Evolutionary conservation across 1,284 basidiomycete species (phyloP), one percentile per base, ranked within the genome.

Genomic region (Coniferiporia weirii): DNA sequence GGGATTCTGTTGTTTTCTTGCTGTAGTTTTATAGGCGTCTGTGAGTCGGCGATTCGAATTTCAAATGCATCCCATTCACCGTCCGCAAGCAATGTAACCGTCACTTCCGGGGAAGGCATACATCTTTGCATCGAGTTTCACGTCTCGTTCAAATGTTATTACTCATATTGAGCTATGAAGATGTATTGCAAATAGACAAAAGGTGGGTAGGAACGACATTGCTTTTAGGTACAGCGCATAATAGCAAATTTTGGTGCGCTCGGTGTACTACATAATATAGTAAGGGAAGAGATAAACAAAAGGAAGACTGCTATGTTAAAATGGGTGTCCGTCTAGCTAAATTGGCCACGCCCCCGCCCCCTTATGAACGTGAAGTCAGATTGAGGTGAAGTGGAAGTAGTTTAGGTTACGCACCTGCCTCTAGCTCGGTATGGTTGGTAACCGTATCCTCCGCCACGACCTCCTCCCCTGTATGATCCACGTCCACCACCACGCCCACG

Each of bases 341-440:
- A 66, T 50, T 57, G 66, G 10, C 67, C 67, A 32, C 66, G 64
- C 15, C 65, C 67, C 34, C 67, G 65, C n/a, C 65, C 65, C 54
- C 67, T 66, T 38, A n/a, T 56, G 13, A 12, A 13, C 55, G 54
- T 27, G n/a, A 4, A 57, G 44, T 36, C 43, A 46, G 20, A 35
- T 3, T 27, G 27, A 27, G 27, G 27, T 36, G 3, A 38, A 34
- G 17, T 20, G 6, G 22, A 3, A 44, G 19, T 36, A 2, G 8
- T 19, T 32, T 36, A 17, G 27, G n/a, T 40, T 52, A 71, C 84
- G 74, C 70, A 92, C 90, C 92, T 84, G 68, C 90, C 90, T 64
- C 92, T 84, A 54, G 77, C 81, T 65, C 89, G 79, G 72, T 93
- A 94, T 53, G 92, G 92, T 63, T 71, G 82, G 71, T 85, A 94